Conservation (phyloP, 1,284 basidiomycete species). For the Irpex rosettiformis region DNA sequence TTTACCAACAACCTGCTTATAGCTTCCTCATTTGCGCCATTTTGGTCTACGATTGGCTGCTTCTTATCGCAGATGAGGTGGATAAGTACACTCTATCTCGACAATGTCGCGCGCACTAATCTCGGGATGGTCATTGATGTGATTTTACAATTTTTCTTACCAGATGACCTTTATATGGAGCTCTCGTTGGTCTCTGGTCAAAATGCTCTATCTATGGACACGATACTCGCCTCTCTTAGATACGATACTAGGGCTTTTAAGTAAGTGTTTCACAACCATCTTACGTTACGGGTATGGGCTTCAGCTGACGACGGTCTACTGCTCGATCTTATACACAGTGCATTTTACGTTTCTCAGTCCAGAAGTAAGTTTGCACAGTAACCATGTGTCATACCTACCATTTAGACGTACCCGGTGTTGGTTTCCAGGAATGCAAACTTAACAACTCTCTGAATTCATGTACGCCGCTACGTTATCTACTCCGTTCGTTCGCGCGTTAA, state of each 20-base stretch:
- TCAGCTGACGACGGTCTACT: neutral
- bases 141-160: too few species aligned
- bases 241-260: neutral
- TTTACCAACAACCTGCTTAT: neutral
- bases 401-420: neutral
- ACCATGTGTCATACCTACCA: neutral
- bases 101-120: neutral
- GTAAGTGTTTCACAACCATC: neutral
- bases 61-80: neutral
- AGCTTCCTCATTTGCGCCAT: neutral
- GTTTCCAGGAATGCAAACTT: neutral
- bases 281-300: too few species aligned
- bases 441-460: neutral
- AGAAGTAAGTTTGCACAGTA: neutral
- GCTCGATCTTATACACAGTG: neutral
- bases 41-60: neutral
- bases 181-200: slow-evolving; percentile 24
- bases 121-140: neutral
- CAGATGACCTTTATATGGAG: slow-evolving; percentile 18
- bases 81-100: neutral
- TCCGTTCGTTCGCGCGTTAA: too few species aligned
- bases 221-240: slow-evolving; percentile 27
- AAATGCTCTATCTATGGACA: slow-evolving; percentile 24
- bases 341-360: neutral
- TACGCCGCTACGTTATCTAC: too few species aligned